Evolutionary conservation across 192 early-diverging fungal genomes (phyloP), one percentile per base, ranked within the genome.

Genomic region (Rhizophagus prolifer): DNA sequence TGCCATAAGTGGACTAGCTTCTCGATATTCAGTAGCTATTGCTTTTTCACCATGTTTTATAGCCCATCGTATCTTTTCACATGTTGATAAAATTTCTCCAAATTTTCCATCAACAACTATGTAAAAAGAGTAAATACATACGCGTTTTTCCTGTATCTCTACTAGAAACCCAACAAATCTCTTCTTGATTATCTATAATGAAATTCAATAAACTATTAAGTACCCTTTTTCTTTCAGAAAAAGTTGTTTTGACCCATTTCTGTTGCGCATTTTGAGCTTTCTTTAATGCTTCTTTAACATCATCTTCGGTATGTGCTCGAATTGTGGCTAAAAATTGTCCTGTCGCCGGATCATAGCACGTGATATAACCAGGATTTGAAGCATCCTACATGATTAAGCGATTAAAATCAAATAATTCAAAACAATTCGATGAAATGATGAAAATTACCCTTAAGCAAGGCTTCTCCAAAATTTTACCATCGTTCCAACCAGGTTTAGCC

Each of bases 321-420:
- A 92, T 89, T 9, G 81, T 85, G 30, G 86, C 89, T 30, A 96
- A 86, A 23, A 86, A 88, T 59, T 90, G 85, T 21, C 93, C 95
- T 23, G 95, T 95, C 34, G 95, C 88, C 10, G 95, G 95, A 47
- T 96, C 95, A 76, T 90, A 96, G 79, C 93, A 95, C 28, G 89
- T 84, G 79, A 96, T 95, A 30, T 82, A 82, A 12, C 78, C 78
- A 2, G 88, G 88, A 54, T 87, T 82, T 23, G 74, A 46, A 28
- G 80, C 78, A 58, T 86, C 81, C 88, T 89, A 73, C 46, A 14
- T 31, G 26, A 28, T 31, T 28, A n/a, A 34, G 31, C 31, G 31
- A 34, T 34, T 34, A 34, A 34, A 34, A 4, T 34, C 4, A 34
- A 34, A n/a, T n/a, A 34, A 34, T 34, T 31, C 4, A 31, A 34